These are phyloP conservation scores for Microbotryomycetes sp. DNA, from an alignment of 1,284 basidiomycete species.

Conservation along the genomic window DNA sequence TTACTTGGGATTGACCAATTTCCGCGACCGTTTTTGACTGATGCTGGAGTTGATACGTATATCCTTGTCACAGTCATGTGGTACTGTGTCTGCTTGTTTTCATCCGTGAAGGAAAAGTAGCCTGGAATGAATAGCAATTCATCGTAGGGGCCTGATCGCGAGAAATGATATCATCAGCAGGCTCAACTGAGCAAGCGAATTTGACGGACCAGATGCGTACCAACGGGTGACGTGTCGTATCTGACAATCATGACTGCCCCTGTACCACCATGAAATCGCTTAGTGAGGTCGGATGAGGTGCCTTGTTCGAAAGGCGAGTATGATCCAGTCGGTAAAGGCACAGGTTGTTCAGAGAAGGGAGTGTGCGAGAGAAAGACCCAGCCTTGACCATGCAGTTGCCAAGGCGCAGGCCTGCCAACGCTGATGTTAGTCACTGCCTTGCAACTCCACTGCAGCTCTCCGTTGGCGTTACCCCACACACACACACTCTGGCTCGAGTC, in stretches of 20 bases:
- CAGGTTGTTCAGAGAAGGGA: constrained; percentile 10
- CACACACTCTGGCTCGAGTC: too few species aligned
- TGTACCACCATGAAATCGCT: constrained; percentile 13
- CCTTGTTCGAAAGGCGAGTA: constrained; percentile 13
- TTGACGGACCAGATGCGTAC: background rate
- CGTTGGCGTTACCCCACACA: too few species aligned
- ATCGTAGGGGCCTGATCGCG: constrained; percentile 26
- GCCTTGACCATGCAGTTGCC: constrained; percentile 12
- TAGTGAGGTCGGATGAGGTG: constrained; percentile 1
- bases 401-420: too few species aligned
- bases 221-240: constrained; percentile 1
- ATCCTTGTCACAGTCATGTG: constrained; percentile 22
- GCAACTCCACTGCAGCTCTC: too few species aligned
- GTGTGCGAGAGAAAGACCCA: constrained; percentile 18
- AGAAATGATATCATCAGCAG: background rate
- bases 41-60: constrained; percentile 30
- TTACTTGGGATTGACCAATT: constrained; percentile 32
- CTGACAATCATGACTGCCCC: constrained; percentile 17
- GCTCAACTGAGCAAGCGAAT: background rate
- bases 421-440: too few species aligned
- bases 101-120: constrained; percentile 9
- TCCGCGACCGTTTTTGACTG: constrained; percentile 23
- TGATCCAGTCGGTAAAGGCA: background rate
- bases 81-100: constrained; percentile 4
- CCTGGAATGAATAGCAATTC: constrained; percentile 31